These are phyloP conservation scores for Giardia muris DNA, from an alignment of 208 protist genomes.

Conservation along the genomic window DNA sequence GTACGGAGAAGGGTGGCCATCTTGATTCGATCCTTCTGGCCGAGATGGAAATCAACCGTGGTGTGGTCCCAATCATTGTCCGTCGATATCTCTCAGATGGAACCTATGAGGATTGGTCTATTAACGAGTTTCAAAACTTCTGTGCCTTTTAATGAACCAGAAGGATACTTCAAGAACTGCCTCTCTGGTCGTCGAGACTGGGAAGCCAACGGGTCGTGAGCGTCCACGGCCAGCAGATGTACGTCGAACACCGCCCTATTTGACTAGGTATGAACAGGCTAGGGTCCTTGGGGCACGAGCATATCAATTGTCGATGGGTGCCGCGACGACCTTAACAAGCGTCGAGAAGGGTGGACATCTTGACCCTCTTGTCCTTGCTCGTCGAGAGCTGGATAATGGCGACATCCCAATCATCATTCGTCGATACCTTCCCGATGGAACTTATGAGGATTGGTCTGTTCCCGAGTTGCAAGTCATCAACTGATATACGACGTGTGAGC, in stretches of 20 bases:
- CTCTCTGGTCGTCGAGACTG: too few relatives aligned
- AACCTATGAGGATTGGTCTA: constrained; percentile 26
- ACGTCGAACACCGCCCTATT: not conserved
- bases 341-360: not conserved
- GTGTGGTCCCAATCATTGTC: constrained; percentile 21
- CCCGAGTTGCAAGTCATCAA: not conserved
- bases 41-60: not conserved
- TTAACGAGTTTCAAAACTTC: not conserved
- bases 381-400: not conserved
- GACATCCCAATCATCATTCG: constrained; percentile 27
- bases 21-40: constrained; percentile 22
- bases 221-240: too few relatives aligned
- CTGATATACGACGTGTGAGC: not conserved
- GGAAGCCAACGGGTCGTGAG: too few relatives aligned
- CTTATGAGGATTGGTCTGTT: constrained; percentile 28
- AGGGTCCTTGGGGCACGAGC: not conserved
- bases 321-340: not conserved
- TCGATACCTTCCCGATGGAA: constrained; percentile 30
- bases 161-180: too few relatives aligned
- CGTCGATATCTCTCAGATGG: constrained; percentile 29
- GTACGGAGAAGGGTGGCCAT: not conserved
- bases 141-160: too few relatives aligned
- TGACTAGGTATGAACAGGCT: constrained; percentile 29
- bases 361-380: constrained; percentile 18
- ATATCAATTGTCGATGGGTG: constrained; percentile 24